phyloP scores from a whole-genome alignment of 768 basidiomycete species.

The Lanmaoa rubissima region DNA sequence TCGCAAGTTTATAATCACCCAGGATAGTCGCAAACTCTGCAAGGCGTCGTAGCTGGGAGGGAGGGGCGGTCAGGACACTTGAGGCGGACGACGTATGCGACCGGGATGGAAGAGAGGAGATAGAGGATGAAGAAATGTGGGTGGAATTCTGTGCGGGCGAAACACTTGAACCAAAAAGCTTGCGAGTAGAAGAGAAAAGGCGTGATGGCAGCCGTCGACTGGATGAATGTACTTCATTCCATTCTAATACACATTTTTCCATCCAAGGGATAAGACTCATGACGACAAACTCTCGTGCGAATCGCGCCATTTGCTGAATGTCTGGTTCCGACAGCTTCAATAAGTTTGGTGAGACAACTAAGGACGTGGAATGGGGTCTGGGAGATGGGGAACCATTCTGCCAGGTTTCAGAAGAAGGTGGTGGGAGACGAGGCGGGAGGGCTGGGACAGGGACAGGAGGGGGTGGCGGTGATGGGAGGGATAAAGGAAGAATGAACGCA shows the following conservation, averaged over 20 bases:
- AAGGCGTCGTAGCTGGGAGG: slow-evolving; percentile 77
- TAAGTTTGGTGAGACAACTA: slow-evolving; percentile 22
- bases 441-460: slow-evolving; percentile 66
- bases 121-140: slow-evolving; percentile 39
- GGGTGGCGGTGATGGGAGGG: slow-evolving; percentile 60
- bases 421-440: slow-evolving; percentile 64
- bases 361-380: background rate
- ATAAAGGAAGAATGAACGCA: slow-evolving; percentile 64
- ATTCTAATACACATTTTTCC: slow-evolving; percentile 90
- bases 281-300: slow-evolving; percentile 83
- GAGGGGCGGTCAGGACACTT: slow-evolving; percentile 35
- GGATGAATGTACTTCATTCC: slow-evolving; percentile 88
- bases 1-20: slow-evolving; percentile 85
- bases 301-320: slow-evolving; percentile 69
- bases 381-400: slow-evolving; percentile 14
- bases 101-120: slow-evolving; percentile 35
- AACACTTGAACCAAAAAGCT: slow-evolving; percentile 69
- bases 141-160: slow-evolving; percentile 46
- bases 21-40: slow-evolving; percentile 95
- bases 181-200: slow-evolving; percentile 82
- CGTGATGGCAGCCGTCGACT: slow-evolving; percentile 78
- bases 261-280: slow-evolving; percentile 95
- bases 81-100: slow-evolving; percentile 31
- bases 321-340: slow-evolving; percentile 66
- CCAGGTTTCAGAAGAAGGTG: slow-evolving; percentile 33